phyloP scores from a whole-genome alignment of 2,329 filamentous ascomycete genomes.

The Apiospora koreana region DNA sequence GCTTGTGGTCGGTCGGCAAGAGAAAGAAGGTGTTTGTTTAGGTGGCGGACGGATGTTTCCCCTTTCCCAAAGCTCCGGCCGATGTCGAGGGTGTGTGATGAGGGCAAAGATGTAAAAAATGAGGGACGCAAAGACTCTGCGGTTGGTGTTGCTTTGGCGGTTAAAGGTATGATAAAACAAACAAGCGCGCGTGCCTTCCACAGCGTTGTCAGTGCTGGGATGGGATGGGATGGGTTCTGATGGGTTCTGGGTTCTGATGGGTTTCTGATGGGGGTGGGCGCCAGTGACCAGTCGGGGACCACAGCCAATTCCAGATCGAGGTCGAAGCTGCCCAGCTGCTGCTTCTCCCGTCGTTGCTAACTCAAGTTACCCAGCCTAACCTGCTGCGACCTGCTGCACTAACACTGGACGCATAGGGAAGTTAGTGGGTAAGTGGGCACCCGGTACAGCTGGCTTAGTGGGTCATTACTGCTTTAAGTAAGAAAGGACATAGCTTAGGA shows the following conservation, averaged over 20 bases:
- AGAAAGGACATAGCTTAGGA: not conserved
- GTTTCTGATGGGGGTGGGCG: not conserved
- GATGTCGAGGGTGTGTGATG: not conserved
- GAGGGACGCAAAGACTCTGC: not conserved
- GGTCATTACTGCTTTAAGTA: constrained; percentile 4
- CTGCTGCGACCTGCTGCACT: not conserved
- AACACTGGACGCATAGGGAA: constrained; percentile 3
- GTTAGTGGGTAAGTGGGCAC: constrained; percentile 1
- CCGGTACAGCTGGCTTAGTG: constrained; percentile 1
- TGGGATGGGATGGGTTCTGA: constrained; percentile 4
- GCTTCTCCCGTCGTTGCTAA: not conserved
- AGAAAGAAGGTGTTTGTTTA: not conserved
- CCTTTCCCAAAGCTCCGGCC: not conserved
- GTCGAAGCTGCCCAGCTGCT: constrained; percentile 4
- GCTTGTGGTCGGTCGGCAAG: not conserved
- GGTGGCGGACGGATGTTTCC: not conserved
- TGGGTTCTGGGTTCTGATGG: too few species aligned
- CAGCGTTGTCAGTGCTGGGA: constrained; percentile 4
- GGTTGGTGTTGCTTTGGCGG: not conserved
- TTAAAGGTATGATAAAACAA: constrained; percentile 8
- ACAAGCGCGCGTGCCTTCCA: constrained; percentile 10
- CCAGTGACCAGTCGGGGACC: constrained; percentile 8
- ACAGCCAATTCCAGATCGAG: constrained; percentile 6
- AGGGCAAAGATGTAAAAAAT: not conserved
- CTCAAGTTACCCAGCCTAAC: not conserved